A percentile compares a stretch with the other conserved stretches of the same genome.
These are phyloP conservation scores for Populus euphratica DNA, from an alignment of 345 rosid genomes.

Conservation along the genomic window DNA sequence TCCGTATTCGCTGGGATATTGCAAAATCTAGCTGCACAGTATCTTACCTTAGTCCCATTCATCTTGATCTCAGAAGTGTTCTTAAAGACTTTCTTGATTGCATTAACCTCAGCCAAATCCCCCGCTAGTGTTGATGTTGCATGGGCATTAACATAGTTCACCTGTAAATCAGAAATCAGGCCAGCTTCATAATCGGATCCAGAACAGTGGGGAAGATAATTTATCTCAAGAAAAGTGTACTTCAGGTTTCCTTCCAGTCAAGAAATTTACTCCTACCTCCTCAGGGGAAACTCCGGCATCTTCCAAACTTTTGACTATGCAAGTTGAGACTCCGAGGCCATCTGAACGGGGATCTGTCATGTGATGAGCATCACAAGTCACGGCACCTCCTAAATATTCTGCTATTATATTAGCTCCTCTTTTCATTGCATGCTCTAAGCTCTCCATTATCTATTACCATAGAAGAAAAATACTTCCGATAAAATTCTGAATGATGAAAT, in stretches of 20 bases:
- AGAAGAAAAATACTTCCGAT: background rate
- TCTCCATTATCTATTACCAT: constrained; percentile 52
- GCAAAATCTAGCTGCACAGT: background rate
- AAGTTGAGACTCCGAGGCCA: constrained; percentile 60
- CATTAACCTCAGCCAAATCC: constrained; percentile 70
- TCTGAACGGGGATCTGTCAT: constrained; percentile 61
- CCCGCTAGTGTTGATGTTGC: constrained; percentile 72
- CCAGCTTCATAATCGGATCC: constrained; percentile 5
- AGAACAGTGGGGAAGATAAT: background rate
- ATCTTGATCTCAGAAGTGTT: constrained; percentile 66
- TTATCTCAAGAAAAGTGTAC: background rate
- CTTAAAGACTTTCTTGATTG: constrained; percentile 56
- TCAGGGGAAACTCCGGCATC: constrained; percentile 72
- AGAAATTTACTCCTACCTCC: constrained; percentile 40
- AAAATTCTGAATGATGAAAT: background rate
- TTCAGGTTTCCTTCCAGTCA: background rate
- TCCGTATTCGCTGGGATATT: background rate
- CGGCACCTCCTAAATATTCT: constrained; percentile 62
- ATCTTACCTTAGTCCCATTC: constrained; percentile 62
- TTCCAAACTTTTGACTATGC: constrained; percentile 55
- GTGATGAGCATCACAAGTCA: constrained; percentile 70
- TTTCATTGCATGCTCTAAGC: constrained; percentile 64
- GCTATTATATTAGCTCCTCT: constrained; percentile 66
- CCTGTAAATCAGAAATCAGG: constrained; percentile 27
- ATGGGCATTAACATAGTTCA: constrained; percentile 64